Evolutionary conservation across 257 asterid genomes (phyloP).

Genomic region (Paraleonurus japonicus): DNA sequence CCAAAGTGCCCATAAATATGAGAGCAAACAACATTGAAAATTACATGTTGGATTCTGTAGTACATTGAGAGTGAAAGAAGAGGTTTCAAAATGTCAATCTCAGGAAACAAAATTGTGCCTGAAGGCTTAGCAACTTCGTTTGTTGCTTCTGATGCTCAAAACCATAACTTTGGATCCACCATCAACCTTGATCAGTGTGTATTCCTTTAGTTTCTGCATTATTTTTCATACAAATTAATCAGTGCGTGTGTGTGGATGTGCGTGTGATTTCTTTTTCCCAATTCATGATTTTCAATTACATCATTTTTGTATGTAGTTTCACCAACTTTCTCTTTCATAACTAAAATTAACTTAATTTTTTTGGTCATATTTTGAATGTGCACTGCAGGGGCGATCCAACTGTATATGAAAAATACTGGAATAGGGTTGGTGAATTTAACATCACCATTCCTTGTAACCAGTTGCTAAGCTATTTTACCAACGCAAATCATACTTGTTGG

Average conservation of each 20-base stretch:
- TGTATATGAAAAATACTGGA: constrained; percentile 35
- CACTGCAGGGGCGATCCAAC: constrained; percentile 46
- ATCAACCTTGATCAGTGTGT: constrained; percentile 66
- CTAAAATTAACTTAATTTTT: not conserved
- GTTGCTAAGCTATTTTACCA: constrained; percentile 63
- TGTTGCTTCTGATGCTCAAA: not conserved
- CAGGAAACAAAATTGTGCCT: not conserved
- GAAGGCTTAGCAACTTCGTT: constrained; percentile 14
- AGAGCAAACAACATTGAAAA: not conserved
- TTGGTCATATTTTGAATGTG: not conserved
- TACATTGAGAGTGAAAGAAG: not conserved
- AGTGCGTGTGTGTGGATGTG: not conserved
- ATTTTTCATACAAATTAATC: not conserved
- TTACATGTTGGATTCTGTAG: not conserved
- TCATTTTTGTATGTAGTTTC: too few relatives aligned
- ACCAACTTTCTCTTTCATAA: too few relatives aligned
- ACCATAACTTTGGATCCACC: not conserved
- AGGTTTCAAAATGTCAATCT: constrained; percentile 41
- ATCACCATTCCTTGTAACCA: constrained; percentile 37
- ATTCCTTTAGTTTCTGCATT: not conserved
- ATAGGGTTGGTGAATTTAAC: not conserved
- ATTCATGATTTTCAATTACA: too few relatives aligned
- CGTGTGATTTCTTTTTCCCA: too few relatives aligned
- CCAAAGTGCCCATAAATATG: not conserved
- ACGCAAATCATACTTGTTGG: constrained; percentile 54